These are phyloP conservation scores for Aspergillus udagawae DNA, from an alignment of 2,329 filamentous ascomycete genomes.

Conservation along the genomic window DNA sequence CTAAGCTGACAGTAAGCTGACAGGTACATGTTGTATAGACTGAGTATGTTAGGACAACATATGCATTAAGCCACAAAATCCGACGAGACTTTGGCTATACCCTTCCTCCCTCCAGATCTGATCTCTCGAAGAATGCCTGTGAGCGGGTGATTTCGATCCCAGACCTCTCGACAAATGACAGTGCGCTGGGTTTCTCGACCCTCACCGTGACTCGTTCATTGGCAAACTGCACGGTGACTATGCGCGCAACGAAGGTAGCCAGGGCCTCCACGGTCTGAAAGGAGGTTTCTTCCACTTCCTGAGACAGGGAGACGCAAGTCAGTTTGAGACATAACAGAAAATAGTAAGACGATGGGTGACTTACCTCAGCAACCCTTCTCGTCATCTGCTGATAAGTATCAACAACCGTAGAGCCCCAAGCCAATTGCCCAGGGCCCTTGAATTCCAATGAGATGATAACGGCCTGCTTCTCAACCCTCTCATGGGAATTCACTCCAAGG, in stretches of 20 bases:
- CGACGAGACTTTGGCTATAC: constrained; percentile 1
- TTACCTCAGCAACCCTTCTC: constrained; percentile 37
- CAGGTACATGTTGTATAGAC: neutral
- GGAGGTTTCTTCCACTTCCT: constrained; percentile 45
- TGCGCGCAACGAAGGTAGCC: constrained; percentile 46
- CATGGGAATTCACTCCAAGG: constrained; percentile 51
- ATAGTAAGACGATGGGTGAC: constrained; percentile 8
- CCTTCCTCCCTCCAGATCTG: constrained; percentile 7
- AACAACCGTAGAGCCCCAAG: constrained; percentile 31
- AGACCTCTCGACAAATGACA: constrained; percentile 46
- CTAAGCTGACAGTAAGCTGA: neutral
- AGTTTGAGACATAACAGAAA: constrained; percentile 4
- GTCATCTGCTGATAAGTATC: constrained; percentile 39
- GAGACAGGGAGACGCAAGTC: constrained; percentile 7
- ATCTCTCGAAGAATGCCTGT: constrained; percentile 39
- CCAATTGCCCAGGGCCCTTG: constrained; percentile 28
- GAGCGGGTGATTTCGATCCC: constrained; percentile 49
- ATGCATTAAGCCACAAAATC: neutral
- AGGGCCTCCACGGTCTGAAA: constrained; percentile 51
- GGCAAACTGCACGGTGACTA: constrained; percentile 43
- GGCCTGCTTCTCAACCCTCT: constrained; percentile 48
- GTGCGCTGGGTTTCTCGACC: constrained; percentile 49
- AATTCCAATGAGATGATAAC: constrained; percentile 42
- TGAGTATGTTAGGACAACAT: neutral
- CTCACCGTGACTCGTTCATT: constrained; percentile 45